Percentiles rank a stretch among this genome's conserved stretches.
phyloP scores from a whole-genome alignment of 257 asterid genomes.

The Primulina huaijiensis region DNA sequence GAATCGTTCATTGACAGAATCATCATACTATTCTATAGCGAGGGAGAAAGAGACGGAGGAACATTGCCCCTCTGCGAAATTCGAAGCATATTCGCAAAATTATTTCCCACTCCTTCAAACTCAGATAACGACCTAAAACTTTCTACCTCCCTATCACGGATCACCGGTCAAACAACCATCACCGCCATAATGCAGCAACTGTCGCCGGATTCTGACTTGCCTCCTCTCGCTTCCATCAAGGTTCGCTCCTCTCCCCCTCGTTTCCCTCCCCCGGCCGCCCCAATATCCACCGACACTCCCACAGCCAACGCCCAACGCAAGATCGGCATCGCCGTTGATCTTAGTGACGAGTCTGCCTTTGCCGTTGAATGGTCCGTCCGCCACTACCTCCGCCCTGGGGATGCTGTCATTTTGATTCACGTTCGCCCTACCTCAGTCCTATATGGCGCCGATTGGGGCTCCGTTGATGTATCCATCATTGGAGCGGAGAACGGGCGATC shows the following conservation, averaged over 20 bases:
- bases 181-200: constrained; percentile 11
- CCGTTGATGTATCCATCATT: constrained; percentile 2
- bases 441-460: constrained; percentile 50
- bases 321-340: constrained; percentile 26
- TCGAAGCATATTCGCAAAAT: background rate
- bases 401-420: constrained; percentile 30
- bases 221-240: constrained; percentile 19
- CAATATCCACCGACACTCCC: constrained; percentile 26
- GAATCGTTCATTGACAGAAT: no score
- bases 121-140: no score
- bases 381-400: constrained; percentile 23
- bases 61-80: no score
- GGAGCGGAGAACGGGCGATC: constrained; percentile 11
- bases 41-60: no score
- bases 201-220: constrained; percentile 22
- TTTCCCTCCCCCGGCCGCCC: constrained; percentile 22
- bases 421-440: constrained; percentile 50
- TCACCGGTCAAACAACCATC: background rate
- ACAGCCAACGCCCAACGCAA: constrained; percentile 29
- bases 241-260: constrained; percentile 28
- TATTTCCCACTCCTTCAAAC: background rate
- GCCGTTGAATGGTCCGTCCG: constrained; percentile 27
- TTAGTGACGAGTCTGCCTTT: constrained; percentile 25
- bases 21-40: no score
- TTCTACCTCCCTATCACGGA: no score